These are phyloP conservation scores for Ogataea kodamae DNA, from an alignment of 805 yeast species.

Conservation along the genomic window DNA sequence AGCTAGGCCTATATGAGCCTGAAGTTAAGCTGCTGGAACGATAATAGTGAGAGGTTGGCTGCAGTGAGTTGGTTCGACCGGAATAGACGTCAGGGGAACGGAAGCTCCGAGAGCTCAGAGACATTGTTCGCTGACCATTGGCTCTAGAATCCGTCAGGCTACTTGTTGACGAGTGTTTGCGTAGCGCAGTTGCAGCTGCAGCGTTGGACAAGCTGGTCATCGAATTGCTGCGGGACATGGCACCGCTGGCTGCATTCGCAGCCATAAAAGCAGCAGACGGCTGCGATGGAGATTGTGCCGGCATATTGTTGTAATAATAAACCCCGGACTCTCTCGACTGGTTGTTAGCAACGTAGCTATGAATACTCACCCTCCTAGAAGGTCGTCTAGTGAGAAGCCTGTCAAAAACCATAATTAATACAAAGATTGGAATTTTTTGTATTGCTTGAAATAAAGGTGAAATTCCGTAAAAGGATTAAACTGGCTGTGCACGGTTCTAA, in stretches of 20 bases:
- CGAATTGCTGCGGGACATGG: constrained; percentile 21
- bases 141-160: constrained; percentile 9
- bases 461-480: constrained; percentile 2
- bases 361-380: constrained; percentile 27
- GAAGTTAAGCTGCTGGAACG: constrained; percentile 26
- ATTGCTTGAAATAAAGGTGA: constrained; percentile 1
- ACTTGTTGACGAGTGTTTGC: constrained; percentile 21
- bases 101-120: constrained; percentile 31
- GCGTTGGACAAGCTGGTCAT: constrained; percentile 28
- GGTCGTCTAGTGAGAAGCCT: constrained; percentile 26
- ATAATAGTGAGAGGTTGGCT: constrained; percentile 18
- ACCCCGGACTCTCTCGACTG: constrained; percentile 28
- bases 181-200: constrained; percentile 34
- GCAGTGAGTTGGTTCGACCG: constrained; percentile 28
- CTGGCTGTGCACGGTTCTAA: constrained; percentile 3
- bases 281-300: not conserved
- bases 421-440: constrained; percentile 4
- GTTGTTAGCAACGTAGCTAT: not conserved
- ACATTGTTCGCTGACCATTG: constrained; percentile 27
- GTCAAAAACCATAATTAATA: constrained; percentile 24
- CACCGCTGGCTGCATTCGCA: constrained; percentile 25
- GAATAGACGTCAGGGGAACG: constrained; percentile 19
- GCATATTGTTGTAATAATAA: constrained; percentile 18
- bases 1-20: constrained; percentile 13
- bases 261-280: constrained; percentile 23